Evolutionary conservation across 371 early-diverging fungal species (phyloP).

Genomic region (Gilbertella persicaria): DNA sequence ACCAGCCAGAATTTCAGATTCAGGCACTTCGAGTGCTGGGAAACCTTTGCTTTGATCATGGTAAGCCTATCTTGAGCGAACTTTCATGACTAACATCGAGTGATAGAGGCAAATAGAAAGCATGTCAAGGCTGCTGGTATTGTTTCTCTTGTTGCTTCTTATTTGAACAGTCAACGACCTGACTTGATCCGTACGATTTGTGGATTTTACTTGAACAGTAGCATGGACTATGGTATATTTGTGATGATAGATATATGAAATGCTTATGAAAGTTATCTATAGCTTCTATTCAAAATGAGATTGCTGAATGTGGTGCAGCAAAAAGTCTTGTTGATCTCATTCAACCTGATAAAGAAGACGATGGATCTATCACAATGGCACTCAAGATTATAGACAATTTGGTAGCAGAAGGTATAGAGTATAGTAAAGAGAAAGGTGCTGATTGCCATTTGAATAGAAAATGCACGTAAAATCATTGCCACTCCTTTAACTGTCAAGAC

Average conservation of each 20-base stretch:
- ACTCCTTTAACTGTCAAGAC: slow-evolving; percentile 16
- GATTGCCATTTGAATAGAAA: neutral
- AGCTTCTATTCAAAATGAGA: slow-evolving; percentile 51
- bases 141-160: slow-evolving; percentile 44
- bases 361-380: slow-evolving; percentile 37
- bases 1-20: slow-evolving; percentile 39
- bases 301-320: slow-evolving; percentile 41
- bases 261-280: neutral
- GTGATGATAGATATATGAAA: neutral
- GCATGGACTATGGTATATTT: slow-evolving; percentile 72
- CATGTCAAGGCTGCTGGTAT: slow-evolving; percentile 55
- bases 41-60: slow-evolving; percentile 80
- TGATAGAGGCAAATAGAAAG: slow-evolving; percentile 67
- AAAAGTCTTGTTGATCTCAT: slow-evolving; percentile 37
- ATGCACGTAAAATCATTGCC: slow-evolving; percentile 14
- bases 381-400: slow-evolving; percentile 37
- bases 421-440: neutral
- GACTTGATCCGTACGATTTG: slow-evolving; percentile 59
- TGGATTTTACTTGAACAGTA: slow-evolving; percentile 73
- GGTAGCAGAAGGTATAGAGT: slow-evolving; percentile 29
- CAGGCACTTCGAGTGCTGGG: slow-evolving; percentile 74
- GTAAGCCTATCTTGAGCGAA: slow-evolving; percentile 32
- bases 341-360: slow-evolving; percentile 34
- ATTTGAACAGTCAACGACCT: slow-evolving; percentile 37
- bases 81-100: too few species aligned